Conservation (phyloP, 2,329 filamentous ascomycete species). For the Cordyceps tenuipes region DNA sequence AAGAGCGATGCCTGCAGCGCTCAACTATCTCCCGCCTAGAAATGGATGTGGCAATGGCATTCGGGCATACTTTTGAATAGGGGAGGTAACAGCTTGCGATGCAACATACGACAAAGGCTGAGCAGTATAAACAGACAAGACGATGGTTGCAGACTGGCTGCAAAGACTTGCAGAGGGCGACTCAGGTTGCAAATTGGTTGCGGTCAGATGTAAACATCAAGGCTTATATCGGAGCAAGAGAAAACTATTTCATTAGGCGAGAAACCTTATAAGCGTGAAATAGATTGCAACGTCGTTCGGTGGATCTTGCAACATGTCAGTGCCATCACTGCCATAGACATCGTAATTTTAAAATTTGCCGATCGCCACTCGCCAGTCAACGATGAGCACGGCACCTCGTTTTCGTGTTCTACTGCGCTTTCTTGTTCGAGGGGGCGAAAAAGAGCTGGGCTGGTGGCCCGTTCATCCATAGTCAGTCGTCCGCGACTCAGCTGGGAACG, state of each 20-base stretch:
- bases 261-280: background rate
- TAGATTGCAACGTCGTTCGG: background rate
- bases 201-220: background rate
- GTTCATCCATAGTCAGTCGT: background rate
- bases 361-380: background rate
- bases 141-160: background rate
- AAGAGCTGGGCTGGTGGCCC: background rate
- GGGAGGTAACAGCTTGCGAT: background rate
- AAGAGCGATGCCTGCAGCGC: no score
- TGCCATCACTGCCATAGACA: background rate
- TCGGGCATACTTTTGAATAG: background rate
- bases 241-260: background rate
- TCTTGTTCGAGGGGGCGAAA: background rate
- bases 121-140: background rate
- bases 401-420: background rate
- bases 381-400: background rate
- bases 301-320: slow-evolving; percentile 1
- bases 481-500: background rate
- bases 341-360: slow-evolving; percentile 8
- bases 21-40: no score
- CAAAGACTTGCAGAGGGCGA: background rate
- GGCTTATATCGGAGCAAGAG: background rate
- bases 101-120: background rate
- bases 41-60: background rate
- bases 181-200: background rate